These are phyloP conservation scores for Acanthamoeba royreba DNA, from an alignment of 208 protist species.

Conservation along the genomic window DNA sequence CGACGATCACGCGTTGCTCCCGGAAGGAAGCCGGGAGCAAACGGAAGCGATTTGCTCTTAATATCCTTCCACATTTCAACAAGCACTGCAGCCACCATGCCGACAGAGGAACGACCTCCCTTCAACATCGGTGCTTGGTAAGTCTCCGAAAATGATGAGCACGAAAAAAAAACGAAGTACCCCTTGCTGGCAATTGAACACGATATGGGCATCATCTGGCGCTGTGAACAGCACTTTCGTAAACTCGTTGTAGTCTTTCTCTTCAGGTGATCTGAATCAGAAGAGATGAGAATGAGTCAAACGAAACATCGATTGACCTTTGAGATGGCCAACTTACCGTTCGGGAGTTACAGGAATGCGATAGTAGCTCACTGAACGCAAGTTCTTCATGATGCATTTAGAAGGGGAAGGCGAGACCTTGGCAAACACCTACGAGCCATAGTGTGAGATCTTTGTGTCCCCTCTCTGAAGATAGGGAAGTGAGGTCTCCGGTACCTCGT, in stretches of 20 bases:
- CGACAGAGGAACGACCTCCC: constrained; percentile 5
- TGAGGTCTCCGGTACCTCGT: not conserved
- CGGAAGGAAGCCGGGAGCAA: not conserved
- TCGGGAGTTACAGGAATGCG: not conserved
- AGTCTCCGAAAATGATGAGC: not conserved
- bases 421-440: constrained; percentile 8
- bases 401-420: not conserved
- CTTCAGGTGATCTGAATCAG: not conserved
- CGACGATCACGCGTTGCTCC: not conserved
- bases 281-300: not conserved
- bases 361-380: not conserved
- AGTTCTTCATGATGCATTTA: not conserved
- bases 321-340: no score
- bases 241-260: constrained; percentile 27
- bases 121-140: not conserved
- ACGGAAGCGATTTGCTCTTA: not conserved
- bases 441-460: no score
- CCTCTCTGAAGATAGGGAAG: no score
- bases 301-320: not conserved
- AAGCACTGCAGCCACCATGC: not conserved
- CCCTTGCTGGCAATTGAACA: constrained; percentile 51
- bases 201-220: constrained; percentile 22
- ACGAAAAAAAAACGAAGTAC: not conserved
- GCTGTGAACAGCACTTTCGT: not conserved
- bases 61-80: constrained; percentile 3